These are phyloP conservation scores for Amaranthus palmeri DNA, from an alignment of 148 eudicot species.

Conservation along the genomic window DNA sequence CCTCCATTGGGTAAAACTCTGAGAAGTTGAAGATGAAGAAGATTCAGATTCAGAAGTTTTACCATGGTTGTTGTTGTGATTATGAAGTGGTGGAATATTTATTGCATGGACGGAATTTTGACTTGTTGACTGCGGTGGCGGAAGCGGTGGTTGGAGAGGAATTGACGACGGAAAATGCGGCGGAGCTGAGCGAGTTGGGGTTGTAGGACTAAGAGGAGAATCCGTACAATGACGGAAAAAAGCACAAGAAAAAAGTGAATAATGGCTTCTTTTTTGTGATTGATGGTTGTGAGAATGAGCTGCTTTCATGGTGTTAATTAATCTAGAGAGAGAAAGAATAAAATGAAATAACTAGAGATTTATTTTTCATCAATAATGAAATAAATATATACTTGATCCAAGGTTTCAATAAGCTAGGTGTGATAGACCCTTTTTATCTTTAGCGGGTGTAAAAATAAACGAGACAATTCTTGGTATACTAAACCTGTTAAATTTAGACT, in stretches of 20 bases:
- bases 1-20: slow-evolving; percentile 89
- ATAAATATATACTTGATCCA: too few species aligned
- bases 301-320: slow-evolving; percentile 23
- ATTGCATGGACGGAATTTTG: not conserved
- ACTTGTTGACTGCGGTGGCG: slow-evolving; percentile 7
- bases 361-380: too few species aligned
- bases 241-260: slow-evolving; percentile 65
- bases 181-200: slow-evolving; percentile 34
- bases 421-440: too few species aligned
- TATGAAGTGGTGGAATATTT: slow-evolving; percentile 12
- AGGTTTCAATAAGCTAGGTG: too few species aligned
- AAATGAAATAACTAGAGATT: too few species aligned
- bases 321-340: not conserved
- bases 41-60: slow-evolving; percentile 47
- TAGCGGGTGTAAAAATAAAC: too few species aligned
- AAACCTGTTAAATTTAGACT: too few species aligned
- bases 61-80: slow-evolving; percentile 15
- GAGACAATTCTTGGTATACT: too few species aligned
- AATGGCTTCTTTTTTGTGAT: slow-evolving; percentile 36
- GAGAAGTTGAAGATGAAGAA: slow-evolving; percentile 85
- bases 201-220: slow-evolving; percentile 62
- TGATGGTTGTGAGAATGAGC: slow-evolving; percentile 15
- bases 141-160: slow-evolving; percentile 12
- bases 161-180: slow-evolving; percentile 17
- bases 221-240: slow-evolving; percentile 80